These are phyloP conservation scores for Boletus huronensis DNA, from an alignment of 768 basidiomycete species.

Conservation along the genomic window DNA sequence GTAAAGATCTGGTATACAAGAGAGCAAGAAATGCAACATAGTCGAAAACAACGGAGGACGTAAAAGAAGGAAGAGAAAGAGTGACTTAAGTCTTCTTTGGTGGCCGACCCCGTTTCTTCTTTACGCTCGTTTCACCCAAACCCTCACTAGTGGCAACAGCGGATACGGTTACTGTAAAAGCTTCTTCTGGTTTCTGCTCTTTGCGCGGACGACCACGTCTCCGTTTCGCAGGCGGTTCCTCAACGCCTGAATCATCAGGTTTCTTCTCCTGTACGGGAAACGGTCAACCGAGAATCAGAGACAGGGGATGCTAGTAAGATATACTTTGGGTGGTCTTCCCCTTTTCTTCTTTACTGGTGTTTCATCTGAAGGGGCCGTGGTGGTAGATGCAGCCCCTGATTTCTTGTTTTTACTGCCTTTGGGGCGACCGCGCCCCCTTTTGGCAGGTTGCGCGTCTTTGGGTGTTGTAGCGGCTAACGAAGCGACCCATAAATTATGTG, in stretches of 20 bases:
- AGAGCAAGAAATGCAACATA: slow-evolving; percentile 32
- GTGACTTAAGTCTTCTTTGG: slow-evolving; percentile 39
- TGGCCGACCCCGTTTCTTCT: slow-evolving; percentile 75
- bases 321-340: slow-evolving; percentile 52
- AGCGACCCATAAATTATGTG: slow-evolving; percentile 19
- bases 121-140: slow-evolving; percentile 46
- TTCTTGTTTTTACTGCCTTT: slow-evolving; percentile 83
- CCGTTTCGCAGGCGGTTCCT: slow-evolving; percentile 56
- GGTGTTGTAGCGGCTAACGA: slow-evolving; percentile 40
- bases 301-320: slow-evolving; percentile 5
- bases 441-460: slow-evolving; percentile 40
- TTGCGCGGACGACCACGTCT: slow-evolving; percentile 77
- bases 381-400: slow-evolving; percentile 33
- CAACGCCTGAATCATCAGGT: slow-evolving; percentile 45
- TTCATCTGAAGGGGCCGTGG: slow-evolving; percentile 28
- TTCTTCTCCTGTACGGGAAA: slow-evolving; percentile 31
- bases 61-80: slow-evolving; percentile 1
- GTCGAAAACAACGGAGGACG: slow-evolving; percentile 23
- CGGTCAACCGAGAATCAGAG: slow-evolving; percentile 24
- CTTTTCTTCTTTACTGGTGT: slow-evolving; percentile 41
- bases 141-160: slow-evolving; percentile 33
- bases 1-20: slow-evolving; percentile 34
- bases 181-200: slow-evolving; percentile 45
- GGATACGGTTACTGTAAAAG: slow-evolving; percentile 35
- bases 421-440: slow-evolving; percentile 85